Base-by-base conservation (phyloP, 805 yeast genomes). In the Lipomyces yamadae region DNA sequence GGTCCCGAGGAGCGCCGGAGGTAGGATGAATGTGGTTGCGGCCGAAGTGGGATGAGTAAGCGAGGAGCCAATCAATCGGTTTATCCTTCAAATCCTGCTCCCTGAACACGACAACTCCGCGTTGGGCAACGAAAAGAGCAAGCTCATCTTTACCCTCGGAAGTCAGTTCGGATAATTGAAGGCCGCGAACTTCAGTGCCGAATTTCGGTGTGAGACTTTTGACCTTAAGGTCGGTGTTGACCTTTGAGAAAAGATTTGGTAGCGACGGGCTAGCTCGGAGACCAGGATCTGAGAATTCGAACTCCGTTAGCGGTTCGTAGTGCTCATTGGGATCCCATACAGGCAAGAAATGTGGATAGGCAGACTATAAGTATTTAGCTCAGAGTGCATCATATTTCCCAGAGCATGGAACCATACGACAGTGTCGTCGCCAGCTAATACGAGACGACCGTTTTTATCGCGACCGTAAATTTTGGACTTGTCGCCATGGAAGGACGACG, bases 1-100 rank as follows among this genome's bases (percentile, higher is more conserved):
- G 78, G 7, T 79, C 81, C 65, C 77, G 79, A 30, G 90, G 92
- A 13, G 90, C 86, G 32, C 92, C 92, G 10, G 90, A 85, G 8
- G 90, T 86, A 58, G 91, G 91, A 74, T 89, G 93, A 64, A 87
- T 82, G 76, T 89, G 92, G 64, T 86, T 81, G 34, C 86, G 86
- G 35, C 94, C 93, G 75, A 86, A 89, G 74, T 88, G 84, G 55
- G 77, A 78, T 56, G 89, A 90, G 77, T 81, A 86, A 33, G 87
- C 80, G 35, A 72, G 65, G 4, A 74, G 70, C 66, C 74, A 62
- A 24, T 72, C 72, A 63, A 74, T 70, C 6, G 75, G 72, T 56
- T 71, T 68, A 15, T 81, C 78, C 61, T 84, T 84, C 68, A 88
- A 81, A 75, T 88, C 90, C 76, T 88, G 91, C 62, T 86, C 82